A percentile compares a stretch with the other conserved stretches of the same genome.
These are phyloP conservation scores for Drechslerella coelobrocha DNA, from an alignment of 2,329 filamentous ascomycete species.

Conservation along the genomic window DNA sequence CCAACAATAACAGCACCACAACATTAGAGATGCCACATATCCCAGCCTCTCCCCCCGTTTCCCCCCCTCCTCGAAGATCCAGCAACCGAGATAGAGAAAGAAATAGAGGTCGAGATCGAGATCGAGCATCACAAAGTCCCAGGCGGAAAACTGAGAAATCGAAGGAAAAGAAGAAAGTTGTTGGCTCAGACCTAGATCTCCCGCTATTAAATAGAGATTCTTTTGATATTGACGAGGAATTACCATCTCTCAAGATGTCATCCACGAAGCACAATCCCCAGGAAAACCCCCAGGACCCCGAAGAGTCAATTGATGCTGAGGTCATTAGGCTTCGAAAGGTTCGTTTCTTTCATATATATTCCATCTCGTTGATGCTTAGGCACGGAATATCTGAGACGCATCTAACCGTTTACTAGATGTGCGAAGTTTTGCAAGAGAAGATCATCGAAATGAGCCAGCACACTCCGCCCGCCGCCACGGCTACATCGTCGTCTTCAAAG, in stretches of 20 bases:
- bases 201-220: conserved; percentile 39
- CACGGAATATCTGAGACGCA: conserved; percentile 6
- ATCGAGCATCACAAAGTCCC: neutral
- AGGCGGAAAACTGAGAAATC: conserved; percentile 29
- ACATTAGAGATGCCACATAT: neutral
- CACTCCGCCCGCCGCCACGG: conserved; percentile 15
- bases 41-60: conserved; percentile 9
- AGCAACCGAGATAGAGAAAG: too few relatives aligned
- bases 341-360: neutral
- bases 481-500: conserved; percentile 25
- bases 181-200: conserved; percentile 36
- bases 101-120: too few relatives aligned
- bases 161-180: conserved; percentile 13
- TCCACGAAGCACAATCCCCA: conserved; percentile 19
- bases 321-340: conserved; percentile 48
- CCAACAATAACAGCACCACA: conserved; percentile 21
- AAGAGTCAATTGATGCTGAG: conserved; percentile 37
- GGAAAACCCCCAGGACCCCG: neutral
- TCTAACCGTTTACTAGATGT: conserved; percentile 28
- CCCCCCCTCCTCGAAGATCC: conserved; percentile 47
- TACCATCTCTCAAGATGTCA: conserved; percentile 23
- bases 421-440: conserved; percentile 46
- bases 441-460: conserved; percentile 50
- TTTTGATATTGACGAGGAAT: conserved; percentile 35
- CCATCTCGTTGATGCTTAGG: neutral